A percentile compares a stretch with the other conserved stretches of the same genome.
phyloP scores from a whole-genome alignment of 345 rosid genomes.

The Angophora floribunda region DNA sequence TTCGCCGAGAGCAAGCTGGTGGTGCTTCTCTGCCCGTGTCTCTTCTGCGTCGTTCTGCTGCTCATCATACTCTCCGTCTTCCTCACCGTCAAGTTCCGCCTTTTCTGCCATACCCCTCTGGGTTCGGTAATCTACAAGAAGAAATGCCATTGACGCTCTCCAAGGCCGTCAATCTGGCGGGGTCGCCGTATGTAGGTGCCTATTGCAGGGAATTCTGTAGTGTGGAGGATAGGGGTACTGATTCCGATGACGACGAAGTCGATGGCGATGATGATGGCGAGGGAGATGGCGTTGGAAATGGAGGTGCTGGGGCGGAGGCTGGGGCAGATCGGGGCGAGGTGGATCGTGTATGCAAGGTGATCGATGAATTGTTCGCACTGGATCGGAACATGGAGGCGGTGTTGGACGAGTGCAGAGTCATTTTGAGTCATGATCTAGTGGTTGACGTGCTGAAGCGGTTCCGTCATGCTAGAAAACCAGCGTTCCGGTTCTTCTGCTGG shows the following conservation, averaged over 20 bases:
- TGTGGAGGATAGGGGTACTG: constrained; percentile 2
- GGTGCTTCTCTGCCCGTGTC: constrained; percentile 45
- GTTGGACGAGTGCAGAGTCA: constrained; percentile 56
- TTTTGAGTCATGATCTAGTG: constrained; percentile 46
- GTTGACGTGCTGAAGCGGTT: constrained; percentile 55
- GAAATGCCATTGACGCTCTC: constrained; percentile 16
- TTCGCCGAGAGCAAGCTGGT: constrained; percentile 26
- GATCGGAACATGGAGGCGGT: constrained; percentile 95
- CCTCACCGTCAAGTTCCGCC: constrained; percentile 46
- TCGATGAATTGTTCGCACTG: constrained; percentile 67
- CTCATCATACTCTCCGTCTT: constrained; percentile 37
- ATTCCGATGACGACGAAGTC: constrained; percentile 6
- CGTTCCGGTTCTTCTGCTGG: constrained; percentile 83
- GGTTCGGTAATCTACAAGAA: constrained; percentile 42
- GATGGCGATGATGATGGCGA: constrained; percentile 11
- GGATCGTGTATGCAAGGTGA: constrained; percentile 75
- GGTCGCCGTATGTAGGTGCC: background rate
- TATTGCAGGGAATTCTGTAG: constrained; percentile 20
- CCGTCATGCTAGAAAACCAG: constrained; percentile 77
- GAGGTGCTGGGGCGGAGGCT: background rate
- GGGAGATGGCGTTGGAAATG: background rate
- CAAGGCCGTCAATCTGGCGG: background rate
- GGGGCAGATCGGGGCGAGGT: constrained; percentile 39
- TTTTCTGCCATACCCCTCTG: constrained; percentile 66
- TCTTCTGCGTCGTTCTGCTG: constrained; percentile 42